Evolutionary conservation across 2,329 filamentous ascomycete genomes (phyloP).

Genomic region (Fusarium clavum): DNA sequence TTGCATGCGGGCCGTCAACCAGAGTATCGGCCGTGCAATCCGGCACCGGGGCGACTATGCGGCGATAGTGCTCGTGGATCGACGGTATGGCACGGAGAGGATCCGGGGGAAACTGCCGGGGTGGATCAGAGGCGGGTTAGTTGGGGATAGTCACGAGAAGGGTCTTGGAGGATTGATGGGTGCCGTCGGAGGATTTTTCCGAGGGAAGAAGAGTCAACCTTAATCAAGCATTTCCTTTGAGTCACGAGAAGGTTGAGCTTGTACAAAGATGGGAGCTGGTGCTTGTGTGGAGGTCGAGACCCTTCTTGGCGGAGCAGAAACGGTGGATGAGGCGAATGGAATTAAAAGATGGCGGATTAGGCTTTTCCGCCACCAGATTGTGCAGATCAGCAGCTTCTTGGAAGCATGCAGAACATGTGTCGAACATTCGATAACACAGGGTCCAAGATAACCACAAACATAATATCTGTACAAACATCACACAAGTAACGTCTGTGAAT

Average conservation of each 20-base stretch:
- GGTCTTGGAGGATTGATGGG: conserved; percentile 70
- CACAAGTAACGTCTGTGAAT: neutral
- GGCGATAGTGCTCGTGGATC: conserved; percentile 86
- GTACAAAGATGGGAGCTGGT: conserved; percentile 26
- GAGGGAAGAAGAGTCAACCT: conserved; percentile 55
- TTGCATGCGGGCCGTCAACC: conserved; percentile 97
- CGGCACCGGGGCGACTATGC: conserved; percentile 90
- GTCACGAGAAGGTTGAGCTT: conserved; percentile 24
- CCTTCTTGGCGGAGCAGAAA: conserved; percentile 28
- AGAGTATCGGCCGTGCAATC: conserved; percentile 93
- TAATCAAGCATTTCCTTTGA: neutral
- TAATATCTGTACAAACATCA: neutral
- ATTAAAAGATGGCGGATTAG: conserved; percentile 5
- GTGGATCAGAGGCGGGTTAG: conserved; percentile 85
- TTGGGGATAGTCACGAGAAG: conserved; percentile 60
- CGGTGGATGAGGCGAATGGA: conserved; percentile 30
- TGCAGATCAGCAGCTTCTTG: conserved; percentile 21
- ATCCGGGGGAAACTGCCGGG: conserved; percentile 84
- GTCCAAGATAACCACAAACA: neutral
- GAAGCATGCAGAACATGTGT: conserved; percentile 30
- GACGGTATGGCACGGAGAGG: conserved; percentile 77
- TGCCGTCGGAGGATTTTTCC: conserved; percentile 68
- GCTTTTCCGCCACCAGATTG: conserved; percentile 24
- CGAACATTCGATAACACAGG: conserved; percentile 42
- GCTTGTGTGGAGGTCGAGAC: conserved; percentile 30